Base-by-base conservation (phyloP, 75 land plant genomes). In the Isoetes taiwanensis region DNA sequence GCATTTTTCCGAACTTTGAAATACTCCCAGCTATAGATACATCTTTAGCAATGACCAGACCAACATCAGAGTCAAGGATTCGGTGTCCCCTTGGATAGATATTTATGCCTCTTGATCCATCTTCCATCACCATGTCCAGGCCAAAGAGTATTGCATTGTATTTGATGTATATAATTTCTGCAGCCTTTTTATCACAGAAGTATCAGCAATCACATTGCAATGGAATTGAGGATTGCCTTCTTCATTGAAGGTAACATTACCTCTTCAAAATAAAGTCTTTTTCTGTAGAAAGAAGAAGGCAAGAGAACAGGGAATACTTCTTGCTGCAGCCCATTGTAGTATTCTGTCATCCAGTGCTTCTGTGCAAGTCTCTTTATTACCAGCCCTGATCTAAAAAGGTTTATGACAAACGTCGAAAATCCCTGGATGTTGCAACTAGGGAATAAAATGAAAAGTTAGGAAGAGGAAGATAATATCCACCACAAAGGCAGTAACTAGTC, bases 291-390 rank as follows among this genome's bases (percentile, higher is more conserved):
- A 16, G 57, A 70, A 28, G 37, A 25, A 1, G 77, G 73, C 28
- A 74, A 60, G 35, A 74, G 63, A 16, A 64, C 61, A 27, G 77
- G 77, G 41, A 72, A 74, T 16, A 70, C 64, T 53, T 74, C 68
- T 25, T 74, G 77, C 43, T 65, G 62, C 16, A 64, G 63, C 1
- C 77, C 77, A 59, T 70, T 26, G 55, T 40, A 70, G 34, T 74
- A 74, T 37, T 74, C 71, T 11, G 42, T 34, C 59, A 74, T 58
- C 77, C 77, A 74, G 20, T 37, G 30, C 32, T 57, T 66, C 28
- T 50, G 33, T 4, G 41, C 19, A 19, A 48, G 57, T 32, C 28
- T 54, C 16, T 32, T 19, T 29, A 74, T 32, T 21, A 33, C 52
- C 55, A 74, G 40, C 28, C 77, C 77, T 30, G 73, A 38, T 27